A percentile compares a stretch with the other conserved stretches of the same genome.
phyloP scores from a whole-genome alignment of 2,329 filamentous ascomycete species.

The Onygena corvina region DNA sequence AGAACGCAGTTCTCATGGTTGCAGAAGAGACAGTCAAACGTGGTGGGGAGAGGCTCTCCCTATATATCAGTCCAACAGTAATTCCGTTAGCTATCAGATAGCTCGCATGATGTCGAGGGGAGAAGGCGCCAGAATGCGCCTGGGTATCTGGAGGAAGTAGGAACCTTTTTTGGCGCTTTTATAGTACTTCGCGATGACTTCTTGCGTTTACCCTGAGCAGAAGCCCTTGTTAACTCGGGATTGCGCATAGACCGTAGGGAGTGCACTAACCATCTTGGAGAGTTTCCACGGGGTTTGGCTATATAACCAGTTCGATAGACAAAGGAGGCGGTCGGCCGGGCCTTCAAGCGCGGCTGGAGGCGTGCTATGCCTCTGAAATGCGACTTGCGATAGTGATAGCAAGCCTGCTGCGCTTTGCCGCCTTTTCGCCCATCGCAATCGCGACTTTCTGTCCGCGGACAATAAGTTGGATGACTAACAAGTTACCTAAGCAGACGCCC shows the following conservation, averaged over 20 bases:
- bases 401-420: background rate
- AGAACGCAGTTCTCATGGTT: conserved; percentile 90
- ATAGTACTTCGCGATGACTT: conserved; percentile 55
- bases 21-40: conserved; percentile 96
- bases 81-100: background rate
- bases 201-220: conserved; percentile 74
- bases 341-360: background rate
- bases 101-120: conserved; percentile 8
- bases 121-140: background rate
- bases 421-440: background rate
- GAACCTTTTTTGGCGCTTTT: conserved; percentile 57
- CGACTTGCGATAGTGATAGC: background rate
- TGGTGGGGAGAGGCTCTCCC: conserved; percentile 46
- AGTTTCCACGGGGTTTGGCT: background rate
- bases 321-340: background rate
- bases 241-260: background rate
- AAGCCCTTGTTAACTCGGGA: background rate
- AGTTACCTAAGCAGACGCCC: background rate
- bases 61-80: conserved; percentile 13
- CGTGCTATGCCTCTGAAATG: background rate
- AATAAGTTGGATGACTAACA: background rate
- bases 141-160: background rate
- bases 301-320: too few species aligned
- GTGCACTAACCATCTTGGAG: background rate
- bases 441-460: background rate